These are phyloP conservation scores for Peronospora belbahrii DNA, from an alignment of 352 stramenopile species.

Conservation along the genomic window DNA sequence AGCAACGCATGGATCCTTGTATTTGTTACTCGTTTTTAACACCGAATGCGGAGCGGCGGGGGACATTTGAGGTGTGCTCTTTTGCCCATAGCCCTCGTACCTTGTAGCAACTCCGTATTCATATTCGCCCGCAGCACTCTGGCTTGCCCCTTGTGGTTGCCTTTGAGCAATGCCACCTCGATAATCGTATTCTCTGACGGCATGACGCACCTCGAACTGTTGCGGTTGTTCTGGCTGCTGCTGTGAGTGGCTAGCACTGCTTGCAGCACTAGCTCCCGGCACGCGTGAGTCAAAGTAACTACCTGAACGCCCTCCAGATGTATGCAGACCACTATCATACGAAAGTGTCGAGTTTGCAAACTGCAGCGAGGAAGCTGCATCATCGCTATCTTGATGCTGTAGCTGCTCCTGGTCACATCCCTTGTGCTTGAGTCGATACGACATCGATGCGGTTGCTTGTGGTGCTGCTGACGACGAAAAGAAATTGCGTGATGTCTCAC, in stretches of 20 bases:
- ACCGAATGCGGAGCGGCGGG: constrained; percentile 6
- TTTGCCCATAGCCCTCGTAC: constrained; percentile 1
- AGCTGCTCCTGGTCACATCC: constrained; percentile 6
- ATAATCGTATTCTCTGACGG: constrained; percentile 6
- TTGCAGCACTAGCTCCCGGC: constrained; percentile 2
- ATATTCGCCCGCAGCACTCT: constrained; percentile 6
- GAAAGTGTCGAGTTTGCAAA: constrained; percentile 4
- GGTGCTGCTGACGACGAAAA: constrained; percentile 26
- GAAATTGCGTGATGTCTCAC: constrained; percentile 23
- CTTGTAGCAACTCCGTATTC: constrained; percentile 8
- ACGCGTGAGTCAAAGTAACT: constrained; percentile 11
- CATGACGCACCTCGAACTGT: constrained; percentile 8
- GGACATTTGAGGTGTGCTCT: constrained; percentile 10
- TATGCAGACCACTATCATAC: constrained; percentile 8
- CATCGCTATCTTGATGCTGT: constrained; percentile 2
- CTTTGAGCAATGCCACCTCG: constrained; percentile 1
- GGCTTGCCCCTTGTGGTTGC: constrained; percentile 10
- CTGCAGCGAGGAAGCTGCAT: constrained; percentile 8
- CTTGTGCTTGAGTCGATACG: constrained; percentile 12
- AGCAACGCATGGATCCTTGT: constrained; percentile 75
- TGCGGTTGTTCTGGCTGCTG: constrained; percentile 15
- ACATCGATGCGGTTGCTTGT: constrained; percentile 12
- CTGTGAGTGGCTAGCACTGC: constrained; percentile 11
- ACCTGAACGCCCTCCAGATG: constrained; percentile 1
- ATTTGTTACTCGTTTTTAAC: constrained; percentile 55